These are phyloP conservation scores for Xylaria sp. DNA, from an alignment of 2,329 filamentous ascomycete species.

Conservation along the genomic window DNA sequence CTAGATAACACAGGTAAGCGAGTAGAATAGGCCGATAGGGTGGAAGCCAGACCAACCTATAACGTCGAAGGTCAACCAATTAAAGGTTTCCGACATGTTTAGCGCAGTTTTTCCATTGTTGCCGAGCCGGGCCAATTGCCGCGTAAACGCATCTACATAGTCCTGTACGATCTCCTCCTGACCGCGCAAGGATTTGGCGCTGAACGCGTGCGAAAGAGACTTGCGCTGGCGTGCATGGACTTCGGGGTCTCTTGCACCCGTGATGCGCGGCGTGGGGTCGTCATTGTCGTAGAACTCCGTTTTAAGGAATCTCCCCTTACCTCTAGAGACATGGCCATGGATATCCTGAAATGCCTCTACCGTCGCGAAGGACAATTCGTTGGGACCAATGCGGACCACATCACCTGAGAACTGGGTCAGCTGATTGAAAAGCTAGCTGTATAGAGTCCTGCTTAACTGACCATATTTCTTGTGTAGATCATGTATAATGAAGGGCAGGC, in stretches of 20 bases:
- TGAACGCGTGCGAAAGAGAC: constrained; percentile 40
- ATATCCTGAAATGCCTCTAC: constrained; percentile 52
- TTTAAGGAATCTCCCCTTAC: constrained; percentile 36
- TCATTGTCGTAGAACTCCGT: constrained; percentile 36
- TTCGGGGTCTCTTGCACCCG: constrained; percentile 33
- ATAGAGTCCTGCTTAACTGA: constrained; percentile 13
- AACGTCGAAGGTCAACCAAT: constrained; percentile 48
- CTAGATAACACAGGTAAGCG: constrained; percentile 16
- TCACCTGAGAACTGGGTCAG: constrained; percentile 30
- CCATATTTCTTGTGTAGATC: constrained; percentile 40
- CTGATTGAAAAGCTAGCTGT: not conserved
- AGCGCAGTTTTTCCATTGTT: constrained; percentile 38
- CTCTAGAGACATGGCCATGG: constrained; percentile 48
- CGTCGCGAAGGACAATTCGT: constrained; percentile 56
- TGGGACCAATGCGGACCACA: constrained; percentile 56
- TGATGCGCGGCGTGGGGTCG: constrained; percentile 35
- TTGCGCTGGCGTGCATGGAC: constrained; percentile 39
- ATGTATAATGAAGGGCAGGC: constrained; percentile 30
- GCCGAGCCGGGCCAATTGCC: constrained; percentile 35
- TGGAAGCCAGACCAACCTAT: constrained; percentile 43
- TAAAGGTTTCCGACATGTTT: constrained; percentile 42
- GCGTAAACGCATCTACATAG: constrained; percentile 38
- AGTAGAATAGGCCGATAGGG: not conserved
- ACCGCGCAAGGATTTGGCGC: constrained; percentile 37
- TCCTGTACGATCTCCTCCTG: constrained; percentile 43